Percentiles rank a stretch among this genome's conserved stretches.
phyloP scores from a whole-genome alignment of 2,329 filamentous ascomycete species.

The Dryadomyces quercus-mongolicae region DNA sequence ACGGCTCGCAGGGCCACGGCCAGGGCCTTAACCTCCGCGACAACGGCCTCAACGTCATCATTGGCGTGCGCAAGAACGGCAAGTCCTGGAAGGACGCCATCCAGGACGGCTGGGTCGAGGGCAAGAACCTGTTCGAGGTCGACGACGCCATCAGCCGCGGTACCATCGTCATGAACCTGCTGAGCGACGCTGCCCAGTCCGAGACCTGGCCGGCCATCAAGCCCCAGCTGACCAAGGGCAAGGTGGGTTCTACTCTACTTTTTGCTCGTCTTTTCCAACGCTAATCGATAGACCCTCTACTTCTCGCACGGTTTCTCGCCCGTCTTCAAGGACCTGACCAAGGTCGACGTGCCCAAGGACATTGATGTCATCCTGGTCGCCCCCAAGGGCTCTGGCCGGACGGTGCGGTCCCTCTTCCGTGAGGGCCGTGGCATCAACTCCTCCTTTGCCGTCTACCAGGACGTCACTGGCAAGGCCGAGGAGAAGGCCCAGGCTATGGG shows the following conservation, averaged over 20 bases:
- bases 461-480: conserved; percentile 94
- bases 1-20: conserved; percentile 94
- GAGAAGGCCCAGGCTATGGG: conserved; percentile 96
- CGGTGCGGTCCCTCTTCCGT: conserved; percentile 95
- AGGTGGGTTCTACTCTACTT: conserved; percentile 56
- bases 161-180: conserved; percentile 98
- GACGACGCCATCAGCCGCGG: conserved; percentile 90
- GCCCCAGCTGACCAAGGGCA: conserved; percentile 96
- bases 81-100: conserved; percentile 96
- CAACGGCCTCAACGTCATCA: conserved; percentile 98
- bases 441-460: conserved; percentile 95
- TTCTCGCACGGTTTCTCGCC: conserved; percentile 99
- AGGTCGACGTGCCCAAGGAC: conserved; percentile 90
- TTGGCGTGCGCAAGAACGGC: conserved; percentile 97
- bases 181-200: conserved; percentile 92
- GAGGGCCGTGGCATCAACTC: conserved; percentile 99
- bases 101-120: conserved; percentile 95
- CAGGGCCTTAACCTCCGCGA: conserved; percentile 99
- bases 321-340: conserved; percentile 99
- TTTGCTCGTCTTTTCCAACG: background rate
- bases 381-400: conserved; percentile 97
- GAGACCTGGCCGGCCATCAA: conserved; percentile 99
- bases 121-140: conserved; percentile 98
- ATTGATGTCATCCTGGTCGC: conserved; percentile 99
- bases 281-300: conserved; percentile 72